These are phyloP conservation scores for Boletus patriciae DNA, from an alignment of 768 basidiomycete species.

Conservation along the genomic window DNA sequence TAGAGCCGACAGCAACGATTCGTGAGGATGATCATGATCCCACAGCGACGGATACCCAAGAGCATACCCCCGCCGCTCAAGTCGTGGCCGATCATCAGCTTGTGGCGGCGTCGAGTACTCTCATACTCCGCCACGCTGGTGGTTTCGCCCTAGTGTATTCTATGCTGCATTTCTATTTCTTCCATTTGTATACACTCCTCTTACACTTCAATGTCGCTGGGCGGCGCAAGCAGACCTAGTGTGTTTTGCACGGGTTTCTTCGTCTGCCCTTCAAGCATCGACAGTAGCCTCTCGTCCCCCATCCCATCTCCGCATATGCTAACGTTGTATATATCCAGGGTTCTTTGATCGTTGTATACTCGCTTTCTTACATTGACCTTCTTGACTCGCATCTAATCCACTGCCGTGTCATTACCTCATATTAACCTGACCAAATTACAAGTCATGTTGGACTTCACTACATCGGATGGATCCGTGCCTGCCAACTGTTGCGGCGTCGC, in stretches of 20 bases:
- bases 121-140: slow-evolving; percentile 35
- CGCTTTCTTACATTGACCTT: slow-evolving; percentile 14
- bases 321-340: slow-evolving; percentile 33
- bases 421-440: slow-evolving; percentile 16
- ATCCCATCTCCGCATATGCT: slow-evolving; percentile 23
- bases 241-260: slow-evolving; percentile 8
- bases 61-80: slow-evolving; percentile 21
- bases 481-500: no score
- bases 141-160: slow-evolving; percentile 39
- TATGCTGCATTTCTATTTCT: slow-evolving; percentile 45
- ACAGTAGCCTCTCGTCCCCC: neutral
- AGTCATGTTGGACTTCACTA: slow-evolving; percentile 12
- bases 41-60: slow-evolving; percentile 22
- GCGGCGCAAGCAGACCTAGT: slow-evolving; percentile 32
- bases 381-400: slow-evolving; percentile 35
- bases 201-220: slow-evolving; percentile 36
- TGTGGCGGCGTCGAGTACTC: slow-evolving; percentile 23
- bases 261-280: slow-evolving; percentile 5
- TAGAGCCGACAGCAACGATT: slow-evolving; percentile 30
- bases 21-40: slow-evolving; percentile 22
- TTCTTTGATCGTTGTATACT: slow-evolving; percentile 31
- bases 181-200: slow-evolving; percentile 44
- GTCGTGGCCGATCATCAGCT: slow-evolving; percentile 24
- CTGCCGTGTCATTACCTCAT: slow-evolving; percentile 23
- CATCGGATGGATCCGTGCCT: neutral